A percentile compares a stretch with the other conserved stretches of the same genome.
Conservation (phyloP, 2,329 filamentous ascomycete genomes). For the Nannizziopsis barbatae region DNA sequence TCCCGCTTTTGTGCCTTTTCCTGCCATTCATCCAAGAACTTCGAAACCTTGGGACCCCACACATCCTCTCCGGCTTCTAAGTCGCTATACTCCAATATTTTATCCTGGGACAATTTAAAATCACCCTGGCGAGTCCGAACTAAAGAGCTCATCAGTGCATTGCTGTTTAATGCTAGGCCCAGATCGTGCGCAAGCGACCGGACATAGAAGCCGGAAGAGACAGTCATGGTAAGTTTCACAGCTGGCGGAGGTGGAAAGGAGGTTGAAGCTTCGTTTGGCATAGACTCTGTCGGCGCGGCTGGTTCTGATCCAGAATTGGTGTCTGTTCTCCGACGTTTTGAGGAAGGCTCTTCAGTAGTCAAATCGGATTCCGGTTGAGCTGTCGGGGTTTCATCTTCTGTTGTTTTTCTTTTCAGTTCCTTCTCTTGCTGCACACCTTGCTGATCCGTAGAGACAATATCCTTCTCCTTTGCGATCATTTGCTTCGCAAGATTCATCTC, state of each 20-base stretch:
- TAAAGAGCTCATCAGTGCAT: conserved; percentile 76
- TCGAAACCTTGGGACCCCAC: conserved; percentile 66
- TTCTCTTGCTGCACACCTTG: conserved; percentile 13
- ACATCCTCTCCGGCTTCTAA: conserved; percentile 63
- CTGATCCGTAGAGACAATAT: conserved; percentile 13
- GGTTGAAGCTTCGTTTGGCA: neutral
- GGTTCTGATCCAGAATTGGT: neutral
- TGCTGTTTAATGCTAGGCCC: conserved; percentile 67
- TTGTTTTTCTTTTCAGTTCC: conserved; percentile 27
- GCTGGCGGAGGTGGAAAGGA: conserved; percentile 48
- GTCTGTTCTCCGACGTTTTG: conserved; percentile 8
- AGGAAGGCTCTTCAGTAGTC: neutral
- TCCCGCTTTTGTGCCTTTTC: conserved; percentile 25
- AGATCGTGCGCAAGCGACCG: conserved; percentile 88
- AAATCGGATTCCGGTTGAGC: neutral
- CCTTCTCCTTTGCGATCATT: conserved; percentile 37
- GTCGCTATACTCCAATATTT: conserved; percentile 69
- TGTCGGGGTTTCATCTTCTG: conserved; percentile 13
- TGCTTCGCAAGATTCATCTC: conserved; percentile 69
- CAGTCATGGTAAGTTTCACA: conserved; percentile 74
- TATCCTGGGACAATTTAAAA: conserved; percentile 57
- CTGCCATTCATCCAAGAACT: conserved; percentile 43
- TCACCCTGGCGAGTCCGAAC: conserved; percentile 70
- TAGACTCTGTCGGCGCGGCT: neutral
- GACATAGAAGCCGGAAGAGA: conserved; percentile 94